These are phyloP conservation scores for Pseudocercospora macadamiae DNA, from an alignment of 2,329 filamentous ascomycete species.

Conservation along the genomic window DNA sequence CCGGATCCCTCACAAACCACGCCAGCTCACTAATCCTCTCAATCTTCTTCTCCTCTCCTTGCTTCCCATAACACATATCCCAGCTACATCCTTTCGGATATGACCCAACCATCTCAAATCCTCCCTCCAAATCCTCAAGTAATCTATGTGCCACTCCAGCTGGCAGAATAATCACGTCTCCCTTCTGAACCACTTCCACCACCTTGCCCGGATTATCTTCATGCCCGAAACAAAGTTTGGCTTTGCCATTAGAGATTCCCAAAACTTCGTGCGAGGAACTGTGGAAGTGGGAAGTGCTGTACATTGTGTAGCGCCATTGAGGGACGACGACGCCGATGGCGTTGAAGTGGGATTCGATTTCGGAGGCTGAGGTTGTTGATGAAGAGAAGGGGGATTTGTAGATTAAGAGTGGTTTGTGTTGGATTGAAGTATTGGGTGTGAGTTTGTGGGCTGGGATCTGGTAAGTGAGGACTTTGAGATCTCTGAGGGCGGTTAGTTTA, in stretches of 20 bases:
- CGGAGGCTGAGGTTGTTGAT: constrained; percentile 44
- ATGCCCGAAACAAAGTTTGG: constrained; percentile 67
- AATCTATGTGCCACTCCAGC: constrained; percentile 68
- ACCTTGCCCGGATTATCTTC: constrained; percentile 62
- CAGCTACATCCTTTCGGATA: constrained; percentile 63
- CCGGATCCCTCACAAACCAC: constrained; percentile 65
- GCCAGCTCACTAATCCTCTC: constrained; percentile 51
- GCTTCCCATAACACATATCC: constrained; percentile 73
- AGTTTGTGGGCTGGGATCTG: constrained; percentile 59
- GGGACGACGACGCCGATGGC: constrained; percentile 59
- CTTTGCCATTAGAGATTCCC: constrained; percentile 60
- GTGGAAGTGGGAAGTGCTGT: constrained; percentile 67
- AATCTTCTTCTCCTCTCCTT: constrained; percentile 58
- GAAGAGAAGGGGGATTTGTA: constrained; percentile 63
- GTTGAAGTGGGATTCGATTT: constrained; percentile 61
- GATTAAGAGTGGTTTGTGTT: constrained; percentile 65
- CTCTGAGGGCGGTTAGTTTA: constrained; percentile 49
- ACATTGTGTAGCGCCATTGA: constrained; percentile 73
- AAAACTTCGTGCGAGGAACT: constrained; percentile 69
- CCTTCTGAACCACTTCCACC: constrained; percentile 58
- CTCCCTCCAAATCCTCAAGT: constrained; percentile 58
- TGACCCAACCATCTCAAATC: constrained; percentile 68
- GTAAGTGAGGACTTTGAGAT: constrained; percentile 61
- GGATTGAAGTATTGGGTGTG: constrained; percentile 67
- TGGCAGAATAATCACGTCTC: constrained; percentile 67